Base-by-base conservation (phyloP, 345 rosid species). In the Punica granatum region DNA sequence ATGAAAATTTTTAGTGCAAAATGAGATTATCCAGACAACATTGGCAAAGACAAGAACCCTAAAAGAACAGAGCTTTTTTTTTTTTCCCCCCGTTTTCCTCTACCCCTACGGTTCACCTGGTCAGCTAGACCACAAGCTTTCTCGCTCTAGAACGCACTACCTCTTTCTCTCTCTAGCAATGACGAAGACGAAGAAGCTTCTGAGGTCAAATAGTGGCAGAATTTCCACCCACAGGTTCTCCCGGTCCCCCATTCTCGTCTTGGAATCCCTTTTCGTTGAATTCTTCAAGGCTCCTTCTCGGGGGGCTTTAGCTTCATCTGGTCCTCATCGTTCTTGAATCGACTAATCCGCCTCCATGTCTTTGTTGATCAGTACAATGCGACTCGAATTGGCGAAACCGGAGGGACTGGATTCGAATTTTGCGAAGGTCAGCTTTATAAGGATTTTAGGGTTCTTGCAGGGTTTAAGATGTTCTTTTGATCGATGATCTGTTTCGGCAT, bases 361-460 rank as follows among this genome's bases (percentile, higher is more conserved):
- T 51, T 51, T 23, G 12, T 23, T 51, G 58, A 51, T 51, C 58
- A 51, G 58, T 25, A 10, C 26, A 51, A 51, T 51, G 58, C 28
- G 58, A 51, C 7, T 51, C 28, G 58, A 51, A 6, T n/a, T 11
- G 58, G 14, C 30, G 58, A 51, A 21, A 51, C n/a, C 11, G 12
- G 58, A 51, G 58, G 58, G 30, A 51, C 28, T 8, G 11, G 7
- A 25, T 12, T 1, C 14, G 58, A 10, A 51, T 23, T 25, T 11
- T 8, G 28, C n/a, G 12, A n/a, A 51, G 58, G 58, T 51, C 7
- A 19, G 58, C 8, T 51, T n/a, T 51, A 4, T 3, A 48, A 1
- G 53, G 58, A 25, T 51, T 51, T 51, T 46, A 46, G 51, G 51
- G 51, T 46, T 46, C 51, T 46, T 46, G 51, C 51, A 46, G 51